Percentiles rank a stretch among this genome's conserved stretches.
These are phyloP conservation scores for Coniella vitis DNA, from an alignment of 2,329 filamentous ascomycete genomes.

Conservation along the genomic window DNA sequence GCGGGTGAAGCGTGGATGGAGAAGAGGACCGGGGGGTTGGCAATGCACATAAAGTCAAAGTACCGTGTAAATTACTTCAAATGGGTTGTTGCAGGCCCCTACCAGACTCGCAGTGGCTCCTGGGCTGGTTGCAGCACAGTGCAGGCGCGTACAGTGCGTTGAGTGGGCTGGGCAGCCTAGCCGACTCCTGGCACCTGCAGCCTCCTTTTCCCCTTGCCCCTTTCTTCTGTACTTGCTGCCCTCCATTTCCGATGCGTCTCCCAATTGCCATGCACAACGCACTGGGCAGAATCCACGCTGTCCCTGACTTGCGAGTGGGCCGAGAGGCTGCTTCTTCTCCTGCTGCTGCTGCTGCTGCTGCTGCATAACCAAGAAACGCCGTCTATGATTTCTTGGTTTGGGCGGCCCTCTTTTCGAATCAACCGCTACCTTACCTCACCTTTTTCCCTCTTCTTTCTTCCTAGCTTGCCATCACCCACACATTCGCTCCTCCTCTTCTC, in stretches of 20 bases:
- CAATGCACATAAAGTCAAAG: not conserved
- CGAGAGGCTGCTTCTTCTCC: not conserved
- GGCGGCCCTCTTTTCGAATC: not conserved
- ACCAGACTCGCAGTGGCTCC: no score
- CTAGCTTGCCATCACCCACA: constrained; percentile 3
- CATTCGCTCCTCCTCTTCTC: constrained; percentile 17
- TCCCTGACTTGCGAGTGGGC: not conserved
- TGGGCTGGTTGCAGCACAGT: not conserved
- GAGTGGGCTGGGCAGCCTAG: not conserved
- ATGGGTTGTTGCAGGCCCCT: no score
- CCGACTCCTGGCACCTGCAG: constrained; percentile 17
- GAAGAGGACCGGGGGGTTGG: not conserved
- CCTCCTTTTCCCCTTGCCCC: constrained; percentile 17
- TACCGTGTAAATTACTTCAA: no score
- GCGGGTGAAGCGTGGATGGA: not conserved
- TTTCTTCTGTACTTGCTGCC: constrained; percentile 10
- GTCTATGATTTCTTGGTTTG: constrained; percentile 10
- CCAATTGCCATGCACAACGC: not conserved
- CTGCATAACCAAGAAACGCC: constrained; percentile 11
- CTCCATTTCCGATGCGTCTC: constrained; percentile 2
- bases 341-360: not conserved
- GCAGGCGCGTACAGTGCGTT: not conserved
- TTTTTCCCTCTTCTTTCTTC: constrained; percentile 3
- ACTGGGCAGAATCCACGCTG: not conserved
- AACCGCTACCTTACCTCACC: not conserved